Conservation (phyloP, 345 rosid species). For the Ailanthus altissimus region DNA sequence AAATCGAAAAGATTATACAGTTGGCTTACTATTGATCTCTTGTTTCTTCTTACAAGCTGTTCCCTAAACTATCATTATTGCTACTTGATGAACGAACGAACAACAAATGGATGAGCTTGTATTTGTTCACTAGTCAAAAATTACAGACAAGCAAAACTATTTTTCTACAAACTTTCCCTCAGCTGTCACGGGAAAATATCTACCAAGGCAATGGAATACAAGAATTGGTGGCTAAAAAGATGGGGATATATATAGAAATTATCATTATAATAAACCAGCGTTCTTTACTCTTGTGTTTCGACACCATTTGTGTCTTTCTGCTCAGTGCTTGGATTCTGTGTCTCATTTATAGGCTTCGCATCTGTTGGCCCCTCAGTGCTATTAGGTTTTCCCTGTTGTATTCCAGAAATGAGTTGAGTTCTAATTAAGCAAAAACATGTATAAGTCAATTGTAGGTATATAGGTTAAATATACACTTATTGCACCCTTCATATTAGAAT, state of each 20-base stretch:
- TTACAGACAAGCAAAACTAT: slow-evolving; percentile 12
- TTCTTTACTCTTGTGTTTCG: slow-evolving; percentile 33
- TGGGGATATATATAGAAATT: background rate
- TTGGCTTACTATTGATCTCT: slow-evolving; percentile 21
- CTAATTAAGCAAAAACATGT: background rate
- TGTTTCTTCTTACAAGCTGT: slow-evolving; percentile 28
- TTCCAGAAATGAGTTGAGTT: slow-evolving; percentile 9
- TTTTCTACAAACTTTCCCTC: slow-evolving; percentile 13
- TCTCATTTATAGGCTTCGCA: slow-evolving; percentile 52
- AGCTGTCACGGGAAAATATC: slow-evolving; percentile 29
- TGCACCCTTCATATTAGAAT: background rate
- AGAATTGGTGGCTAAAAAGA: slow-evolving; percentile 12
- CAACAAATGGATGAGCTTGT: slow-evolving; percentile 37
- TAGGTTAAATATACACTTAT: background rate
- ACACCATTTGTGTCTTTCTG: slow-evolving; percentile 38
- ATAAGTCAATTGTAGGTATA: background rate
- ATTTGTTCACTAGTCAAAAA: slow-evolving; percentile 23
- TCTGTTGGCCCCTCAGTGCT: slow-evolving; percentile 37
- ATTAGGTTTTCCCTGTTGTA: slow-evolving; percentile 48
- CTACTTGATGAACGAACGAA: slow-evolving; percentile 37
- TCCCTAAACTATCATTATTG: slow-evolving; percentile 25
- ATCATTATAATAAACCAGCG: slow-evolving; percentile 5
- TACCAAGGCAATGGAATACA: slow-evolving; percentile 18
- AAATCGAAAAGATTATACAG: slow-evolving; percentile 23
- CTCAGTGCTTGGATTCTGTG: slow-evolving; percentile 34